Base-by-base conservation (phyloP, 441 rosid genomes). In the Syzygium syzygioides region DNA sequence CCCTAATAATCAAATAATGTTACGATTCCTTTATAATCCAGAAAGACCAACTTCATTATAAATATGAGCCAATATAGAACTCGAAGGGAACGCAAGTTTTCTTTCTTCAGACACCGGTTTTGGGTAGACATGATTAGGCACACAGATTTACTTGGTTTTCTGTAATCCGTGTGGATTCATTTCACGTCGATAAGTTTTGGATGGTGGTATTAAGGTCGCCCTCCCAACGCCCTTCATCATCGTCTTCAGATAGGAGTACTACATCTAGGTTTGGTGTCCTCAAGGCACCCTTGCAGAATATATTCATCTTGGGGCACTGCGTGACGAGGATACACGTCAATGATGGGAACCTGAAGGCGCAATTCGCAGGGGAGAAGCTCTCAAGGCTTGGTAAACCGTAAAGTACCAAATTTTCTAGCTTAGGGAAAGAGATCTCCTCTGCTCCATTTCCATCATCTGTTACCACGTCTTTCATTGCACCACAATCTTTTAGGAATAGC, bases 281-380 rank as follows among this genome's bases (percentile, higher is more conserved):
- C 11, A 30, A 64, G 20, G 71, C 71, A 15, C 71, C 37, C 20
- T 64, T 64, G 71, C 37, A 64, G 6, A 64, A 64, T 30, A 1
- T 30, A 4, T 64, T 64, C 37, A 64, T 64, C 71, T 15, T 64
- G 20, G 71, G 71, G 71, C 71, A 64, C 20, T 1, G 37, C 3
- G 1, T 15, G 3, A 64, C 12, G 1, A 64, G 0, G 8, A 64
- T 8, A n/a, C 11, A 11, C 23, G 1, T 6, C 19, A 64, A 15
- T 30, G 37, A 30, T 30, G 71, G 37, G 37, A 64, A 64, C 34
- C 3, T 30, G 18, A 64, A 64, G 1, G 20, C 4, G 3, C 71
- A 30, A 64, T 64, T 64, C 1, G 6, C 1, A 1, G 71, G 6
- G 20, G 71, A 64, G 71, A 64, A 64, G 37, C 23, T 64, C 37